Evolutionary conservation across 2,329 filamentous ascomycete species (phyloP).

Genomic region (Calonectria pauciramosa): DNA sequence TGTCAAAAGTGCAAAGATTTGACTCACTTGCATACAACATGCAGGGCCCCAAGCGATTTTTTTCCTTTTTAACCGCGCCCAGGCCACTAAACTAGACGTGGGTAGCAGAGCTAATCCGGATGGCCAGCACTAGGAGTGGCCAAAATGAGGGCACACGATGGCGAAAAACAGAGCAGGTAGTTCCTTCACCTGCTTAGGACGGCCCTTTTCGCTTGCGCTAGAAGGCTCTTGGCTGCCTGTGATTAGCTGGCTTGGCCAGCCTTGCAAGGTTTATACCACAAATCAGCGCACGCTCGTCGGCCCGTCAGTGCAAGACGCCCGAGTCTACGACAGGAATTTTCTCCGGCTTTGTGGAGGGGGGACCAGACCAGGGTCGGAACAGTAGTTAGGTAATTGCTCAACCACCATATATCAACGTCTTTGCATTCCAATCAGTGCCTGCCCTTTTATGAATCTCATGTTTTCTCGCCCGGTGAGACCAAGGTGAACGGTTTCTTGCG

Average conservation of each 20-base stretch:
- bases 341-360: slow-evolving; percentile 9
- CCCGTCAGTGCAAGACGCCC: slow-evolving; percentile 31
- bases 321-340: slow-evolving; percentile 34
- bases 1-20: slow-evolving; percentile 39
- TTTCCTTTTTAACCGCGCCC: not conserved
- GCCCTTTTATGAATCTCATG: not conserved
- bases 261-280: slow-evolving; percentile 41
- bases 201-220: slow-evolving; percentile 8
- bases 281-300: slow-evolving; percentile 29
- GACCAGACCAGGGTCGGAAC: slow-evolving; percentile 29
- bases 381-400: slow-evolving; percentile 1
- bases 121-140: not conserved
- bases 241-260: slow-evolving; percentile 18
- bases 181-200: slow-evolving; percentile 12
- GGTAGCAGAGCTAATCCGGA: not conserved
- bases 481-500: not conserved
- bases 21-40: slow-evolving; percentile 28
- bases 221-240: not conserved
- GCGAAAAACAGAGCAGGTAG: slow-evolving; percentile 9
- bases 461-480: not conserved
- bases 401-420: slow-evolving; percentile 17
- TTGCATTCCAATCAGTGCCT: not conserved
- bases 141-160: slow-evolving; percentile 4
- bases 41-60: slow-evolving; percentile 13
- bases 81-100: not conserved